Base-by-base conservation (phyloP, 225 moss, liverwort and hornwort species). In the Polytrichum commune region DNA sequence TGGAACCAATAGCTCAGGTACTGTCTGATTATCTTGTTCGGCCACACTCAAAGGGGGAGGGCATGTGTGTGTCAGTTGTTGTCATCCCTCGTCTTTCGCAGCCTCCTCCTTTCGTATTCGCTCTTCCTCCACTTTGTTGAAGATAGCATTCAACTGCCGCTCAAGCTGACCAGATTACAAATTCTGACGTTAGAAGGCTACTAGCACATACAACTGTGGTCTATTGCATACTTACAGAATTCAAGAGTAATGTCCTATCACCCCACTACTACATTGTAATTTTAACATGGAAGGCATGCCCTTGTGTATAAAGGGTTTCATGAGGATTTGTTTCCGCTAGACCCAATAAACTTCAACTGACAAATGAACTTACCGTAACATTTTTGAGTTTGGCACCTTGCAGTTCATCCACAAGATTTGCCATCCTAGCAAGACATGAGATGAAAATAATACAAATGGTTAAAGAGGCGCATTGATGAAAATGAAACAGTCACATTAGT, bases 101-200 rank as follows among this genome's bases (percentile, higher is more conserved):
- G 81, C 83, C 38, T 87, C 86, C 63, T 87, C 86, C 79, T 76
- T 79, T 68, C 86, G 78, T 69, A 87, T 87, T 76, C 83, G 68
- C 73, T 87, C 86, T 72, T 83, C 86, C 83, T 83, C 86, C 69
- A 83, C 81, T 69, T 81, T 87, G 78, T 87, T 87, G 72, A 74
- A 83, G 78, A 87, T 83, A 60, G 86, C 28, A 69, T 87, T 87
- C 63, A 87, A 74, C 64, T 87, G 78, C 61, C 86, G 83, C 76
- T 87, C 86, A 71, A 87, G 81, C 86, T 87, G 80, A 65, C 54
- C 4, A 35, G 24, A 68, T 74, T 71, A 64, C 71, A 67, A 60
- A 27, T 19, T 60, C 28, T 2, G 60, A 56, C 23, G 54, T 81
- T 74, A 81, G 79, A 28, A 76, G 66, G 29, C 16, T 71, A 19